Conservation (phyloP, 306 rosid genomes). For the Psophocarpus tetragonolobus region DNA sequence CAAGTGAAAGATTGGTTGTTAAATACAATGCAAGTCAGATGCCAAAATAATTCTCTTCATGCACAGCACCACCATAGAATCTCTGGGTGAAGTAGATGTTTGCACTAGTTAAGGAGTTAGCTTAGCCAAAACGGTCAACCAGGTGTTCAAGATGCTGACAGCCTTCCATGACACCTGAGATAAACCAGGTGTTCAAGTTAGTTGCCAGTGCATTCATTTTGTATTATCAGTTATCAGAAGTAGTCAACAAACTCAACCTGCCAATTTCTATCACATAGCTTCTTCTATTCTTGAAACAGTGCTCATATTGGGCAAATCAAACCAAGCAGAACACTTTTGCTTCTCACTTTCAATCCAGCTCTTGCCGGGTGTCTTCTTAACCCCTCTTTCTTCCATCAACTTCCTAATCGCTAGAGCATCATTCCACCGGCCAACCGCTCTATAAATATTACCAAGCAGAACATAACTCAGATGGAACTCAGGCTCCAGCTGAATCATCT, state of each 20-base stretch:
- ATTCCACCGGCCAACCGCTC: slow-evolving; percentile 79
- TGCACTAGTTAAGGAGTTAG: slow-evolving; percentile 4
- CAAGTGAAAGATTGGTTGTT: background rate
- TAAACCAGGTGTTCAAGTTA: background rate
- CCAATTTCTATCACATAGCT: slow-evolving; percentile 32
- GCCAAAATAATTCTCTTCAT: background rate
- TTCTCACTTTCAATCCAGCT: slow-evolving; percentile 75
- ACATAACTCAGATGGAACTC: slow-evolving; percentile 75
- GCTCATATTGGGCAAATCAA: background rate
- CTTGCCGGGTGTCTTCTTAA: slow-evolving; percentile 73
- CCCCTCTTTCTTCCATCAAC: slow-evolving; percentile 78
- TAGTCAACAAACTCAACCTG: background rate
- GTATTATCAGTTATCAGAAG: background rate
- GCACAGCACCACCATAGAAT: slow-evolving; percentile 2
- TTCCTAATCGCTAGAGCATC: slow-evolving; percentile 69
- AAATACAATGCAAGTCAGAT: background rate
- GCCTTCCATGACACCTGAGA: background rate
- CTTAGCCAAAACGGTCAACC: background rate
- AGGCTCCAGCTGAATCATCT: slow-evolving; percentile 74
- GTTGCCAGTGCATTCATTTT: background rate
- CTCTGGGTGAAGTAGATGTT: slow-evolving; percentile 2
- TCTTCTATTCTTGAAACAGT: slow-evolving; percentile 22
- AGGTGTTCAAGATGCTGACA: no score
- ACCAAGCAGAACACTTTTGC: slow-evolving; percentile 37
- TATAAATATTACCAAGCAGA: slow-evolving; percentile 72